phyloP scores from a whole-genome alignment of 208 protist species.

The Leptomonas seymouri region DNA sequence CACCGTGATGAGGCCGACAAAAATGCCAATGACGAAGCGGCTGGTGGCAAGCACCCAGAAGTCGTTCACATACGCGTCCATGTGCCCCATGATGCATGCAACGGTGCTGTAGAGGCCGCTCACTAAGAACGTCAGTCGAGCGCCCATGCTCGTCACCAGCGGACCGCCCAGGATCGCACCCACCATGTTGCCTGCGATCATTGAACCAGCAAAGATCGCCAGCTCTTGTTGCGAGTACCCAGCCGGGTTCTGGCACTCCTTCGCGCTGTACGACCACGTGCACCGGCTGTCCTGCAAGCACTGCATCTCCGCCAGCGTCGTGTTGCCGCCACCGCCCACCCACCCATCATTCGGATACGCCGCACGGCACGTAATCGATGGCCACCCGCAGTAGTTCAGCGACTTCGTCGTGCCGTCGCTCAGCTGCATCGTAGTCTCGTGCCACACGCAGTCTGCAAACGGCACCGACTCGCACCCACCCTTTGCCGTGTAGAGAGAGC shows the following conservation, averaged over 20 bases:
- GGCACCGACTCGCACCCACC: slow-evolving; percentile 46
- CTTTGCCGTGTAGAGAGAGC: slow-evolving; percentile 42
- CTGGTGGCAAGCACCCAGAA: slow-evolving; percentile 52
- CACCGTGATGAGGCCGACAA: slow-evolving; percentile 39
- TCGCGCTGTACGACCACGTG: slow-evolving; percentile 48
- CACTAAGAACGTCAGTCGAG: slow-evolving; percentile 47
- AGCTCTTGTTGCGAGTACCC: slow-evolving; percentile 41
- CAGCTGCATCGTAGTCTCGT: not conserved
- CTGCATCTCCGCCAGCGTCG: slow-evolving; percentile 6
- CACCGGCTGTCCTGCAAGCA: slow-evolving; percentile 45
- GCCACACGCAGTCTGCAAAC: slow-evolving; percentile 63
- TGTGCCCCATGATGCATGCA: slow-evolving; percentile 37
- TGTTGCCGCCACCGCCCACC: slow-evolving; percentile 17
- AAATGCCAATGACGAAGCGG: slow-evolving; percentile 60
- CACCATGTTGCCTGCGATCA: slow-evolving; percentile 60
- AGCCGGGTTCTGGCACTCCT: slow-evolving; percentile 47
- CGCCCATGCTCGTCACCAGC: slow-evolving; percentile 37
- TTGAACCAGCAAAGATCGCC: slow-evolving; percentile 57
- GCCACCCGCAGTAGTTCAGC: slow-evolving; percentile 43
- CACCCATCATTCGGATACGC: slow-evolving; percentile 31
- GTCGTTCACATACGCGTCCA: slow-evolving; percentile 28
- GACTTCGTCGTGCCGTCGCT: not conserved
- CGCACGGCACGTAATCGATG: slow-evolving; percentile 31
- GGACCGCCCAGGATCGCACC: slow-evolving; percentile 44
- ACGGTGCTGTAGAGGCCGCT: slow-evolving; percentile 41